These are phyloP conservation scores for Monilinia fructicola DNA, from an alignment of 2,329 filamentous ascomycete species.

Conservation along the genomic window DNA sequence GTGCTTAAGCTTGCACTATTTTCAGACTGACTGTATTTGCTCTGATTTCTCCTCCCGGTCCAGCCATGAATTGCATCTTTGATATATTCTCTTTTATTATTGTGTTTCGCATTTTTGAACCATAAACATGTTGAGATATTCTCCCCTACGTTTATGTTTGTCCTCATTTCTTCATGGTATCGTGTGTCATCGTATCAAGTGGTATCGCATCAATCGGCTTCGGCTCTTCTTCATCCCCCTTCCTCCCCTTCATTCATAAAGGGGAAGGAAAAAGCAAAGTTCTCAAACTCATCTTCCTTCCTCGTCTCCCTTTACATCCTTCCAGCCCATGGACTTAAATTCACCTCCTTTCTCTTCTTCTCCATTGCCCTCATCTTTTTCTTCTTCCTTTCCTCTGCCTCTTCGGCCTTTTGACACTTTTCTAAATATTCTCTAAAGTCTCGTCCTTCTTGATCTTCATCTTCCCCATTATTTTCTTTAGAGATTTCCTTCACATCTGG, in stretches of 20 bases:
- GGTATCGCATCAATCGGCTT: neutral
- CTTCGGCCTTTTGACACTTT: constrained; percentile 19
- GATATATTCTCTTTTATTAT: too few relatives aligned
- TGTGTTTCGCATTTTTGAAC: too few relatives aligned
- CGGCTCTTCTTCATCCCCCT: neutral
- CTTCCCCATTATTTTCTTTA: neutral
- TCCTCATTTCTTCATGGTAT: neutral
- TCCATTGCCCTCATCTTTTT: constrained; percentile 40
- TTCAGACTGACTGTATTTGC: too few relatives aligned
- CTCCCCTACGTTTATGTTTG: too few relatives aligned
- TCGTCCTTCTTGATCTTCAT: constrained; percentile 7
- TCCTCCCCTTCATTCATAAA: neutral
- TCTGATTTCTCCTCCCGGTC: too few relatives aligned
- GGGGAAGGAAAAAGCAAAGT: neutral
- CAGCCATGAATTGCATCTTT: too few relatives aligned
- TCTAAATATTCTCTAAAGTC: constrained; percentile 22
- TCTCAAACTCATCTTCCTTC: neutral
- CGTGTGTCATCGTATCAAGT: neutral
- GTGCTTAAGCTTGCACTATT: too few relatives aligned
- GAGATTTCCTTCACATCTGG: neutral
- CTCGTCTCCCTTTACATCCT: constrained; percentile 17
- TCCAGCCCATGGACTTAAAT: constrained; percentile 37
- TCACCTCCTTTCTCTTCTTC: constrained; percentile 47
- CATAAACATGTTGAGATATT: too few relatives aligned
- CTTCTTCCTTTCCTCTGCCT: constrained; percentile 28